These are phyloP conservation scores for Acacia pycnantha DNA, from an alignment of 331 rosid species.

Conservation along the genomic window DNA sequence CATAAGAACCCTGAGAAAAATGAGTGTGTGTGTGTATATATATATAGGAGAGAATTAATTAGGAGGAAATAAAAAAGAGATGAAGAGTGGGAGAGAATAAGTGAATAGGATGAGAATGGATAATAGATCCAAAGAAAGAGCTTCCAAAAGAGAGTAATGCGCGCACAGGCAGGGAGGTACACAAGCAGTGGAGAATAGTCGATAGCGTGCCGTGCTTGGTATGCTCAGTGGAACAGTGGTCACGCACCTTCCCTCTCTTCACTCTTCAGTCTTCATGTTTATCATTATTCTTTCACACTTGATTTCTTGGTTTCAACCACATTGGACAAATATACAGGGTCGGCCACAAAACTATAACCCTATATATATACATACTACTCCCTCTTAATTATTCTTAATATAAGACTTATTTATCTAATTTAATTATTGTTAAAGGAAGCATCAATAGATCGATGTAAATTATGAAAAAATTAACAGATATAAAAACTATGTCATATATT, in stretches of 20 bases:
- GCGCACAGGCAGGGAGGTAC: neutral
- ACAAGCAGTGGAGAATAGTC: neutral
- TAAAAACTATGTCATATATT: no score
- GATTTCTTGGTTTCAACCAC: neutral
- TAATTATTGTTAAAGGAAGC: no score
- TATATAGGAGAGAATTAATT: no score
- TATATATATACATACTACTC: no score
- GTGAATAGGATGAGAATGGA: neutral
- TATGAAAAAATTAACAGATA: no score
- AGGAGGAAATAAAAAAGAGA: no score
- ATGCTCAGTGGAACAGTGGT: neutral
- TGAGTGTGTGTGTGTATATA: rapidly evolving
- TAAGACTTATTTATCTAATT: no score
- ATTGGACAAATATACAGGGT: no score
- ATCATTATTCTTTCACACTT: neutral
- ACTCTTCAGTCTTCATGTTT: no score
- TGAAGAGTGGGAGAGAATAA: neutral
- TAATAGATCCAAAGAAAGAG: neutral
- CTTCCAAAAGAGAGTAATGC: neutral
- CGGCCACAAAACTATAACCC: neutral
- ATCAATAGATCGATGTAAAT: no score
- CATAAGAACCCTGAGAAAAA: no score
- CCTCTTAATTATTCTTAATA: no score
- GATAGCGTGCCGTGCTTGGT: neutral
- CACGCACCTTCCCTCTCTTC: neutral